These are phyloP conservation scores for Protomyces inouyei DNA, from an alignment of 1,139 yeast species.

Conservation along the genomic window DNA sequence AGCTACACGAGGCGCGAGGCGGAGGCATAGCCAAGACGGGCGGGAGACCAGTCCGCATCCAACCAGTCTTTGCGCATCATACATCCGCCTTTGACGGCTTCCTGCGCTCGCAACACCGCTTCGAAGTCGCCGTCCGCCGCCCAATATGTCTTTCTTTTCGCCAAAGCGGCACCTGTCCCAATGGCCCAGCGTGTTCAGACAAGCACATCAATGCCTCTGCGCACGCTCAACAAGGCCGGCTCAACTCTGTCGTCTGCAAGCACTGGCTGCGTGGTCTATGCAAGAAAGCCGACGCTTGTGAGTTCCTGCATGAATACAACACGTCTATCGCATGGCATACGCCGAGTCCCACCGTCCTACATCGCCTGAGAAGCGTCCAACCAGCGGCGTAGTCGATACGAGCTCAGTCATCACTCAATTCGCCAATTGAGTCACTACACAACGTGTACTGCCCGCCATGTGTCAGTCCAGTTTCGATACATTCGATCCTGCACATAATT, in stretches of 20 bases:
- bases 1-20: not conserved
- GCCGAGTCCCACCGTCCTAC: slow-evolving; percentile 5
- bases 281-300: slow-evolving; percentile 95
- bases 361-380: not conserved
- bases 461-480: not conserved
- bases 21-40: not conserved
- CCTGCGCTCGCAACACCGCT: slow-evolving; percentile 69
- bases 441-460: not conserved
- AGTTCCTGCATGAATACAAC: slow-evolving; percentile 91
- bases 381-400: not conserved
- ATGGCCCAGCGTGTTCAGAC: slow-evolving; percentile 77
- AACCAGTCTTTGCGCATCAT: slow-evolving; percentile 33
- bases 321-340: slow-evolving; percentile 38
- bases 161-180: slow-evolving; percentile 68
- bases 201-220: slow-evolving; percentile 70
- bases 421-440: slow-evolving; percentile 2
- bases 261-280: slow-evolving; percentile 98
- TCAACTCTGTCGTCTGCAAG: slow-evolving; percentile 70
- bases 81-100: slow-evolving; percentile 77
- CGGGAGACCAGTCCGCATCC: not conserved
- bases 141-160: slow-evolving; percentile 79
- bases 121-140: slow-evolving; percentile 82
- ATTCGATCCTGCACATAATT: not conserved
- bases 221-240: slow-evolving; percentile 46
- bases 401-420: slow-evolving; percentile 18